Base-by-base conservation (phyloP, 805 yeast species). In the Candida silvatica region DNA sequence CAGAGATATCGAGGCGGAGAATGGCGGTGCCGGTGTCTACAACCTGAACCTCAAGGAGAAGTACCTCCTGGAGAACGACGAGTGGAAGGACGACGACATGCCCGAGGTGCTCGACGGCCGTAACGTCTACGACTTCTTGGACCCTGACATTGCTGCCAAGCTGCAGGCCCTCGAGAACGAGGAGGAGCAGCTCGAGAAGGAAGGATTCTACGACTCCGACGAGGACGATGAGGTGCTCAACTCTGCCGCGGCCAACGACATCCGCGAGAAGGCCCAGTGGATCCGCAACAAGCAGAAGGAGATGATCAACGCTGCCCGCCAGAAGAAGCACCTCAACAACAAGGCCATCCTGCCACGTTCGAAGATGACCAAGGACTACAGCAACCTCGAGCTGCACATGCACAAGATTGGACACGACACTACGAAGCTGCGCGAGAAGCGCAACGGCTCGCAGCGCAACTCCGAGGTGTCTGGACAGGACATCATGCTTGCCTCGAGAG, bases 11-110 rank as follows among this genome's bases (percentile, higher is more conserved):
- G 98, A 92, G 66, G 80, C 72, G 33, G 96, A 82, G 58, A 85
- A 92, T 52, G 98, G 98, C 56, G 98, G 98, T 57, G 97, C 98
- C 29, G 98, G 98, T 70, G 98, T 92, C 24, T 92, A 66, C 70
- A 92, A 87, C 66, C 75, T 92, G 56, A 87, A 92, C 66, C 69
- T 92, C 64, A 85, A 87, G 59, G 97, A 90, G 55, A 82, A 80
- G 53, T 92, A 94, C 62, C 48, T 92, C 42, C 69, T 92, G 48
- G 98, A 90, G 48, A 90, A 92, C 56, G 97, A 90, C 35, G 94
- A 85, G 45, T 92, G 99, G 99, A 90, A 90, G 72, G 77, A 86
- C 47, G 99, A 92, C 61, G 72, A 81, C 43, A 86, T 92, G 86
- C 99, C 99, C 19, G 99, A 92, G 68, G 72, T 92, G 36, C 67